These are phyloP conservation scores for Gossypium bickii DNA, from an alignment of 345 rosid genomes.

Conservation along the genomic window DNA sequence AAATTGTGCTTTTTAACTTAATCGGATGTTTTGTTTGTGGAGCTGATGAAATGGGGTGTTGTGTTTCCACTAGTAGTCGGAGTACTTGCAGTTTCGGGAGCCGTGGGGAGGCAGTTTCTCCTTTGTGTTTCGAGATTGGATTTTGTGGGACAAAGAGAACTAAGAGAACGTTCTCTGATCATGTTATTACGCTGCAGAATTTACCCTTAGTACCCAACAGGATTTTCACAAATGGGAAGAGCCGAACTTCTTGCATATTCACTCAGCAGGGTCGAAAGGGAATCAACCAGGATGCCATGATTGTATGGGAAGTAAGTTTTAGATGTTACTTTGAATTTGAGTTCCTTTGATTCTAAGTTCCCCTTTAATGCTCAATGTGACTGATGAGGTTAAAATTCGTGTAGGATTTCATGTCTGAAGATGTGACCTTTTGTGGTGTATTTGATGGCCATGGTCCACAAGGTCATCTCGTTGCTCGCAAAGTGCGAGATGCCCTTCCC, in stretches of 20 bases:
- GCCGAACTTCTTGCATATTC: slow-evolving; percentile 78
- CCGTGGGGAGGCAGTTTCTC: slow-evolving; percentile 59
- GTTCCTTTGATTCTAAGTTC: slow-evolving; percentile 12
- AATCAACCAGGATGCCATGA: slow-evolving; percentile 94
- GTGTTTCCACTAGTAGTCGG: slow-evolving; percentile 82
- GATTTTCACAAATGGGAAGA: slow-evolving; percentile 74
- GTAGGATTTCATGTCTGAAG: slow-evolving; percentile 90
- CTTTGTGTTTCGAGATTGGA: slow-evolving; percentile 54
- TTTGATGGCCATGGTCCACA: slow-evolving; percentile 99
- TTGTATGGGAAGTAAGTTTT: slow-evolving; percentile 96
- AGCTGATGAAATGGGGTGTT: slow-evolving; percentile 76
- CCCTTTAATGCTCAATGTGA: slow-evolving; percentile 1
- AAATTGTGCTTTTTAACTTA: slow-evolving; percentile 19
- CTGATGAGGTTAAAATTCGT: slow-evolving; percentile 23
- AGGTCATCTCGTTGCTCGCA: slow-evolving; percentile 96
- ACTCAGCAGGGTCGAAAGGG: slow-evolving; percentile 99
- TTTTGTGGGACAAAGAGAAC: slow-evolving; percentile 66
- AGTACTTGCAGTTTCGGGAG: slow-evolving; percentile 74
- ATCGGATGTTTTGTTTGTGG: slow-evolving; percentile 35
- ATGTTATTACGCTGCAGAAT: slow-evolving; percentile 51
- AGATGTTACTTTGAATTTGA: slow-evolving; percentile 17
- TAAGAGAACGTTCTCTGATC: slow-evolving; percentile 68
- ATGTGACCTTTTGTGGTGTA: slow-evolving; percentile 85
- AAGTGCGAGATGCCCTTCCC: slow-evolving; percentile 90
- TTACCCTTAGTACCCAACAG: slow-evolving; percentile 71